Percentiles rank a stretch among this genome's conserved stretches.
Evolutionary conservation across 305 asterid genomes (phyloP).

Genomic region (Salvia sclarea): DNA sequence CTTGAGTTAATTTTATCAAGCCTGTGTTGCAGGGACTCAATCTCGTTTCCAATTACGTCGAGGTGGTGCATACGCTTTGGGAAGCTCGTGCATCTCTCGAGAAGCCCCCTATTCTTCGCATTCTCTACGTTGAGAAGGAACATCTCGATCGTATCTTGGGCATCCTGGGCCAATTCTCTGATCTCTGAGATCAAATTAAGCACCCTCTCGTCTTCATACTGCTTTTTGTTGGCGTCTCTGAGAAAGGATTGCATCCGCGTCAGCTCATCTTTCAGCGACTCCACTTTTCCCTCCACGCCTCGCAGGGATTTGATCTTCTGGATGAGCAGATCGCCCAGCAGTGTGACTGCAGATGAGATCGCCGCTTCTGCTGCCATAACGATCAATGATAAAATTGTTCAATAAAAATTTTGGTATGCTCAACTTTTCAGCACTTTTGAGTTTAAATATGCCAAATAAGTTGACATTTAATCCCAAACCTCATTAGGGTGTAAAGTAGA

Average conservation of each 20-base stretch:
- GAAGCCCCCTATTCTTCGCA: background rate
- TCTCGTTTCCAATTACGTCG: background rate
- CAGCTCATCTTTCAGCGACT: background rate
- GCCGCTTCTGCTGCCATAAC: background rate
- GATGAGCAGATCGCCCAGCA: background rate
- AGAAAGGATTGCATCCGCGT: background rate
- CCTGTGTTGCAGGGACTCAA: conserved; percentile 24
- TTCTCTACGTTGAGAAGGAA: background rate
- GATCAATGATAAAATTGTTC: too few relatives aligned
- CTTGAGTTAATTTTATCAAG: background rate
- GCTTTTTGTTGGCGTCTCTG: background rate
- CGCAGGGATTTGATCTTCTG: background rate
- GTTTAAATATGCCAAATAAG: too few relatives aligned
- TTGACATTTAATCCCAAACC: too few relatives aligned
- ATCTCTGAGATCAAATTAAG: background rate
- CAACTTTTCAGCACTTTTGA: too few relatives aligned
- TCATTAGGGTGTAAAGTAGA: too few relatives aligned
- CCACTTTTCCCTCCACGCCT: background rate
- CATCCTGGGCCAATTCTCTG: background rate
- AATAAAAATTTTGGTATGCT: too few relatives aligned
- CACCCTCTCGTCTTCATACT: background rate
- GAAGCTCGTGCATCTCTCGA: background rate
- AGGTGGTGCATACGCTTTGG: background rate
- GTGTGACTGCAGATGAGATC: background rate
- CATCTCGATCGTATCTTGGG: background rate